phyloP scores from a whole-genome alignment of 2,329 filamentous ascomycete genomes.

The Sporothrix globosa region DNA sequence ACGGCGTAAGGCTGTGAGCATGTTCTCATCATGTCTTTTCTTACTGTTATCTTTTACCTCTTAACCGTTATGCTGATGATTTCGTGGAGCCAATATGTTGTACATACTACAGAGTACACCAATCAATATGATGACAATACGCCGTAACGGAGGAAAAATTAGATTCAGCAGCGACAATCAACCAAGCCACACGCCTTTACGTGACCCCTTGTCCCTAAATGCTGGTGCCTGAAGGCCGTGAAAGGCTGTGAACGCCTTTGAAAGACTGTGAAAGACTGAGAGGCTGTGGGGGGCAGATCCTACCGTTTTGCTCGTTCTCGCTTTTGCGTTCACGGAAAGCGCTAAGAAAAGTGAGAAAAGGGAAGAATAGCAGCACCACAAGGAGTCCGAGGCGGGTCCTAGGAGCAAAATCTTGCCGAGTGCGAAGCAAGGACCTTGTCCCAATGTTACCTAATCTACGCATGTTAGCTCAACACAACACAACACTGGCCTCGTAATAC shows the following conservation, averaged over 20 bases:
- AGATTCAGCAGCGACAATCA: background rate
- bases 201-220: slow-evolving; percentile 1
- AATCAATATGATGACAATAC: background rate
- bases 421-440: background rate
- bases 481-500: slow-evolving; percentile 17
- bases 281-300: too few species aligned
- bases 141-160: background rate
- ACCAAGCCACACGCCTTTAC: slow-evolving; percentile 15
- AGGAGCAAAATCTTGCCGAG: slow-evolving; percentile 15
- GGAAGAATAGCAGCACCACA: background rate
- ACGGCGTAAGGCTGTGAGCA: slow-evolving; percentile 15
- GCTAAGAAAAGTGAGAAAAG: background rate
- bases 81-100: background rate
- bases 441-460: slow-evolving; percentile 15
- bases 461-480: slow-evolving; percentile 4
- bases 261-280: too few species aligned
- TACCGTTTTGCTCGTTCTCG: slow-evolving; percentile 14
- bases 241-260: too few species aligned
- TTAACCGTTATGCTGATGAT: background rate
- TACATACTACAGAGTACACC: too few species aligned
- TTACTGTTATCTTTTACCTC: background rate
- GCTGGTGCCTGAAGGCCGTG: slow-evolving; percentile 16
- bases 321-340: background rate
- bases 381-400: too few species aligned
- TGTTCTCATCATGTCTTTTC: background rate